Evolutionary conservation across 1,139 yeast genomes (phyloP).

Genomic region (Candida sp.): DNA sequence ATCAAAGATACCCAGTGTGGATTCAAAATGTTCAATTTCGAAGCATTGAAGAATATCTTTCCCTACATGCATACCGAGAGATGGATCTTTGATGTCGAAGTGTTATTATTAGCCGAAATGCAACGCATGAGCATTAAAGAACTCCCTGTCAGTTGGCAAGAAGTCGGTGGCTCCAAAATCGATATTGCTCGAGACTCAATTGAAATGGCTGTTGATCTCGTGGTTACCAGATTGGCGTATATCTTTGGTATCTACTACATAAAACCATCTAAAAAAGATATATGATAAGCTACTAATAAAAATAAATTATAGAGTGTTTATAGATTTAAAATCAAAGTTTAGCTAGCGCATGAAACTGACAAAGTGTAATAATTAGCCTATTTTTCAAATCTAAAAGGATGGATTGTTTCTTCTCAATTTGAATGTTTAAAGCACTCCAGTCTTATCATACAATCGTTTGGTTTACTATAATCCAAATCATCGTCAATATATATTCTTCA

Average conservation of each 20-base stretch:
- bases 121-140: constrained; percentile 68
- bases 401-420: no score
- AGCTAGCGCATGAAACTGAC: no score
- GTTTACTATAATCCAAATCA: no score
- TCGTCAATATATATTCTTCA: no score
- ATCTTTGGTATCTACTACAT: constrained; percentile 72
- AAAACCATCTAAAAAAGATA: constrained; percentile 14
- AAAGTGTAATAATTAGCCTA: no score
- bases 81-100: constrained; percentile 97
- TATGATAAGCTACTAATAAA: no score
- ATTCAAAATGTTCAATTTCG: constrained; percentile 80
- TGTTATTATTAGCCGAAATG: constrained; percentile 73
- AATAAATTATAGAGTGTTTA: neutral
- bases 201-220: constrained; percentile 93
- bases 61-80: constrained; percentile 96
- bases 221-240: constrained; percentile 88
- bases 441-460: no score
- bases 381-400: no score
- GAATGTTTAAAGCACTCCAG: no score
- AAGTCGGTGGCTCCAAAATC: constrained; percentile 91
- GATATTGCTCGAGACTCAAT: constrained; percentile 89
- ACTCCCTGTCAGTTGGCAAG: constrained; percentile 94
- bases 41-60: constrained; percentile 63
- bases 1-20: constrained; percentile 97
- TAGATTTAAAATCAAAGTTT: no score